Base-by-base conservation (phyloP, 2,329 filamentous ascomycete genomes). In the Neodidymelliopsis sp. region DNA sequence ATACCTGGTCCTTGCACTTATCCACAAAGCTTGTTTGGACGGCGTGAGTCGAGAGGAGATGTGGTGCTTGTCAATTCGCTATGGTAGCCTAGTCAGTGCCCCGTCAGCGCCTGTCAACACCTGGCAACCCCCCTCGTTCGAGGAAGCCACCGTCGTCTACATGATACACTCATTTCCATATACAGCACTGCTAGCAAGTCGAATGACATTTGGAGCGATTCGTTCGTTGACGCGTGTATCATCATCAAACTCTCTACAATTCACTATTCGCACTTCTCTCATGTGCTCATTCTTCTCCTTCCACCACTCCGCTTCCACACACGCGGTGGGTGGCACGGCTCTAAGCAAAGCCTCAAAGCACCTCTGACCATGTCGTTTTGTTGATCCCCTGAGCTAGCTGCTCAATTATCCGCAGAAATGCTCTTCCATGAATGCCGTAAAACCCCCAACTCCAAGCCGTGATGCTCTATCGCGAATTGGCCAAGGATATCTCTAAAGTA, bases 361-460 rank as follows among this genome's bases (percentile, higher is more conserved):
- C 40, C 38, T 57, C 41, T 39, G 15, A 54, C 54, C 44, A 52
- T 53, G 45, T 47, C 50, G 38, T 36, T 45, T 57, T 46, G 31
- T 53, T 40, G 45, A 35, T 50, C 30, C 49, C 50, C 38, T 39
- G 45, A 42, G 44, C 53, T 38, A 31, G 47, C 23, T 33, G 44
- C 53, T 35, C 40, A 40, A 42, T 39, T 49, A 43, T 50, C 45
- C 56, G 53, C 54, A 54, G 58, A 56, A 59, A 67, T 64, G 66
- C 66, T 69, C 67, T 66, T 66, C 43, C 57, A 63, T 54, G 56
- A 59, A 63, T 58, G 56, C 57, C 56, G 38, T 60, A 49, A 60
- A n/a, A 62, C 41, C 59, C 57, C 44, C 60, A 70, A 70, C 69
- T 69, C 67, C 67, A 66, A 65, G 60, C 60, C 63, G 59, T 49